These are phyloP conservation scores for Anastatica hierochuntica DNA, from an alignment of 345 rosid species.

Conservation along the genomic window DNA sequence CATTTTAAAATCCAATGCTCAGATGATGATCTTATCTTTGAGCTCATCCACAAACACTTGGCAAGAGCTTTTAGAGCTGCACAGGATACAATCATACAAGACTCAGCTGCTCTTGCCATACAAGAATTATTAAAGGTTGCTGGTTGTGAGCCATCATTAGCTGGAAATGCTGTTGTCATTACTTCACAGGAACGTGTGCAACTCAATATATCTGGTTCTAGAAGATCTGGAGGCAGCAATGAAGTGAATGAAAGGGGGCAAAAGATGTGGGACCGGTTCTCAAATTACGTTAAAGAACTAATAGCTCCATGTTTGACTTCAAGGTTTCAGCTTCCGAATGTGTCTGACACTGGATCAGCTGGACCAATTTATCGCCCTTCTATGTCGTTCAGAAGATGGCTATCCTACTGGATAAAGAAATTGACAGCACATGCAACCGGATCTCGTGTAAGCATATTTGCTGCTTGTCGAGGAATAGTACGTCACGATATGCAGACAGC, in stretches of 20 bases:
- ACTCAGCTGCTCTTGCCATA: conserved; percentile 96
- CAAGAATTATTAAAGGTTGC: conserved; percentile 93
- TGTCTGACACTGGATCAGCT: conserved; percentile 51
- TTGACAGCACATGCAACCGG: conserved; percentile 83
- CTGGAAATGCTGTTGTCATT: conserved; percentile 50
- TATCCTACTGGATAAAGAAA: conserved; percentile 74
- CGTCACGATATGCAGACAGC: conserved; percentile 97
- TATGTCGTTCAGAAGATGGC: conserved; percentile 96
- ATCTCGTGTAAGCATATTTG: conserved; percentile 75
- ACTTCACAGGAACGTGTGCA: conserved; percentile 28
- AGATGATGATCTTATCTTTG: conserved; percentile 96
- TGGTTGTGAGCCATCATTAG: conserved; percentile 92
- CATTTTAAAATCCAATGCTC: conserved; percentile 96
- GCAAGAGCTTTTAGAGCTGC: conserved; percentile 98
- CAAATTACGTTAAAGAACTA: conserved; percentile 87
- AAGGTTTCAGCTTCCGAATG: conserved; percentile 88
- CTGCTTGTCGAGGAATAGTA: conserved; percentile 90
- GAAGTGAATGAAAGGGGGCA: conserved; percentile 66
- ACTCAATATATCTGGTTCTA: conserved; percentile 23
- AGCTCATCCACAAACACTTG: conserved; percentile 82
- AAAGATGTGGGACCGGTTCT: conserved; percentile 85
- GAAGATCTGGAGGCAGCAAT: conserved; percentile 25
- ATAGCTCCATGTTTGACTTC: conserved; percentile 96
- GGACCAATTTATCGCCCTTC: conserved; percentile 84
- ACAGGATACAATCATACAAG: conserved; percentile 83